These are phyloP conservation scores for Cyberlindnera euphorbiiphila DNA, from an alignment of 805 yeast genomes.

Conservation along the genomic window DNA sequence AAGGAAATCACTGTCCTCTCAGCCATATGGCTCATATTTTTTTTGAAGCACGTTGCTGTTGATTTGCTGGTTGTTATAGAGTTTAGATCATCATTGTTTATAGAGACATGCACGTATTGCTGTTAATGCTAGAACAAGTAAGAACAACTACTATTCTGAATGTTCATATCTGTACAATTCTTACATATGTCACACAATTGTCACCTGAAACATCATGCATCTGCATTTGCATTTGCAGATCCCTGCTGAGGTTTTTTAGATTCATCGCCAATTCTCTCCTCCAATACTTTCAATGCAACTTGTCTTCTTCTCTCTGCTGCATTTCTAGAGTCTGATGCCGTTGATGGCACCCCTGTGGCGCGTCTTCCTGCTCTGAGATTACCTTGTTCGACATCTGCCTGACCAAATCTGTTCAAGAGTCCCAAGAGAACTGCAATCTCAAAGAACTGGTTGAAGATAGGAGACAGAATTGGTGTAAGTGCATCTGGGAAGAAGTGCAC, in stretches of 20 bases:
- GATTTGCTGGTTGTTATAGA: no score
- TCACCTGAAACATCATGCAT: no score
- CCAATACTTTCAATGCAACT: conserved; percentile 70
- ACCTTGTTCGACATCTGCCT: conserved; percentile 66
- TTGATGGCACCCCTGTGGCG: conserved; percentile 25
- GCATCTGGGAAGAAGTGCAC: conserved; percentile 79
- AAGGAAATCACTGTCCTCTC: neutral
- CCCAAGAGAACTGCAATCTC: conserved; percentile 39
- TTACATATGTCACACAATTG: no score
- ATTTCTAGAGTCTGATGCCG: conserved; percentile 36
- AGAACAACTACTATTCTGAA: no score
- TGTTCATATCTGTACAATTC: no score
- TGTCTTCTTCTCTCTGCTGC: conserved; percentile 76
- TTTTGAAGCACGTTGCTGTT: no score
- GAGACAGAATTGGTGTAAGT: conserved; percentile 46
- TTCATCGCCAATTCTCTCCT: conserved; percentile 48
- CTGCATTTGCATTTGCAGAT: neutral
- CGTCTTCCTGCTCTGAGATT: conserved; percentile 68
- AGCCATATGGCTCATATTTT: neutral
- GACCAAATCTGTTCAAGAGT: conserved; percentile 58
- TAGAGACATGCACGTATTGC: no score
- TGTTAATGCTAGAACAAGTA: no score
- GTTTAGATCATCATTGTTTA: no score
- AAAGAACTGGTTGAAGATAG: conserved; percentile 44
- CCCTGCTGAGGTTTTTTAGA: conserved; percentile 11